Evolutionary conservation across 768 basidiomycete species (phyloP).

Genomic region (Termitomyces sp.): DNA sequence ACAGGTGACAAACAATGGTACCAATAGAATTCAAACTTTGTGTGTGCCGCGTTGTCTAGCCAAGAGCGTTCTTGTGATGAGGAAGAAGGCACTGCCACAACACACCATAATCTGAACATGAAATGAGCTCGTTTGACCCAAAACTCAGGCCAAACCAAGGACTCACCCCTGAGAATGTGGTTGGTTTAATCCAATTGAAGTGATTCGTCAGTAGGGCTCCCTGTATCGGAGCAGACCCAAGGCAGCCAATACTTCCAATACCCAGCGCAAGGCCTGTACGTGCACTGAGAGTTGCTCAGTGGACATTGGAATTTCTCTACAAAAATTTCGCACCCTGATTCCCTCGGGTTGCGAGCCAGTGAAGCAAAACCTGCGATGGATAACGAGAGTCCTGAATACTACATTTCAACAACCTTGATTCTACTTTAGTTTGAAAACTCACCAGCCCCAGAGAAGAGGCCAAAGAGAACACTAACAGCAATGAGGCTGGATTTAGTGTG

Average conservation of each 20-base stretch:
- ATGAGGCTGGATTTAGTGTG: slow-evolving; percentile 31
- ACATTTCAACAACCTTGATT: not conserved
- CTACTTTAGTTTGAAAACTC: slow-evolving; percentile 2
- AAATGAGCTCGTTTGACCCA: not conserved
- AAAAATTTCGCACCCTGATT: slow-evolving; percentile 28
- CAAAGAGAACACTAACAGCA: slow-evolving; percentile 41
- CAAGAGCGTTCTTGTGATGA: not conserved
- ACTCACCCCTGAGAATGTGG: slow-evolving; percentile 32
- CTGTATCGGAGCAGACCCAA: slow-evolving; percentile 32
- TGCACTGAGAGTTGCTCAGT: slow-evolving; percentile 19
- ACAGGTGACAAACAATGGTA: not conserved
- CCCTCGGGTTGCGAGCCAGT: slow-evolving; percentile 25
- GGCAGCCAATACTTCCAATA: slow-evolving; percentile 26
- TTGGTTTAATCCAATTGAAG: slow-evolving; percentile 28
- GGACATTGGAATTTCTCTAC: not conserved
- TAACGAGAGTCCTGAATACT: not conserved
- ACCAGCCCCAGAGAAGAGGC: slow-evolving; percentile 45
- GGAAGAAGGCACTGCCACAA: not conserved
- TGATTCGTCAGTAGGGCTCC: slow-evolving; percentile 27
- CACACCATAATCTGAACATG: not conserved
- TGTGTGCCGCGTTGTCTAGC: not conserved
- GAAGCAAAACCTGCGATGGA: slow-evolving; percentile 18
- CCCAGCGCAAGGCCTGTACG: slow-evolving; percentile 33
- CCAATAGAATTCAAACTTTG: not conserved
- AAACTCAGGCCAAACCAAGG: not conserved